Evolutionary conservation across 2,329 filamentous ascomycete genomes (phyloP).

Genomic region (Stemphylium beticola): DNA sequence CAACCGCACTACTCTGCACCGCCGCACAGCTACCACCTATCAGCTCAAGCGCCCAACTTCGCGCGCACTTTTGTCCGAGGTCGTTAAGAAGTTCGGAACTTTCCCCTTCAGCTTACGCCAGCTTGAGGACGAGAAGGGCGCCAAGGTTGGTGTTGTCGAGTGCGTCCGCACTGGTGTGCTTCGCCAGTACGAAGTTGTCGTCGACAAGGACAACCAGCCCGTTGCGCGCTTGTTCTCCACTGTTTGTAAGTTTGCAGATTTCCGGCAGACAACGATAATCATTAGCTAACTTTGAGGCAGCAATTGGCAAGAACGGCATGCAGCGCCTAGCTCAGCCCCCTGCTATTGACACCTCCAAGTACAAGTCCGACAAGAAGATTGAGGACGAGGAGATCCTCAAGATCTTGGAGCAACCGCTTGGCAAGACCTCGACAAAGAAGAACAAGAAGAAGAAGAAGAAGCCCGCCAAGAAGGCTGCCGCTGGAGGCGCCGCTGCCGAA

Average conservation of each 20-base stretch:
- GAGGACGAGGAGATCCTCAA: conserved; percentile 93
- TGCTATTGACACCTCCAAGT: conserved; percentile 76
- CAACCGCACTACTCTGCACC: conserved; percentile 87
- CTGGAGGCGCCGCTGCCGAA: conserved; percentile 53
- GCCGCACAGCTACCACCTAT: conserved; percentile 90
- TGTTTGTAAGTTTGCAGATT: conserved; percentile 81
- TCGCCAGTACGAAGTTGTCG: conserved; percentile 94
- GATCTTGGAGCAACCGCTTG: conserved; percentile 86
- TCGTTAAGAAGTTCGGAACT: conserved; percentile 94
- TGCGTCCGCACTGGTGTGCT: conserved; percentile 92
- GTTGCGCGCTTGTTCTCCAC: conserved; percentile 90
- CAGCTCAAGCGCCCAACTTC: conserved; percentile 93
- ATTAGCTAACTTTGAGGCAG: conserved; percentile 55
- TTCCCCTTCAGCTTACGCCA: conserved; percentile 99
- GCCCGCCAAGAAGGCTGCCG: conserved; percentile 67
- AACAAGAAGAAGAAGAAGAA: conserved; percentile 86
- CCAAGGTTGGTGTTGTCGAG: conserved; percentile 94
- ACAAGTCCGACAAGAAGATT: conserved; percentile 98
- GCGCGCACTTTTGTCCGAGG: conserved; percentile 88
- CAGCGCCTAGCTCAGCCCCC: conserved; percentile 82
- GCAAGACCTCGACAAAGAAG: conserved; percentile 71
- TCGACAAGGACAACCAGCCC: conserved; percentile 85
- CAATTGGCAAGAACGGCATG: conserved; percentile 96
- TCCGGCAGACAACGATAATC: neutral
- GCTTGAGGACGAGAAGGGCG: conserved; percentile 93